Base-by-base conservation (phyloP, 768 basidiomycete species). In the Leccinellum albellum region DNA sequence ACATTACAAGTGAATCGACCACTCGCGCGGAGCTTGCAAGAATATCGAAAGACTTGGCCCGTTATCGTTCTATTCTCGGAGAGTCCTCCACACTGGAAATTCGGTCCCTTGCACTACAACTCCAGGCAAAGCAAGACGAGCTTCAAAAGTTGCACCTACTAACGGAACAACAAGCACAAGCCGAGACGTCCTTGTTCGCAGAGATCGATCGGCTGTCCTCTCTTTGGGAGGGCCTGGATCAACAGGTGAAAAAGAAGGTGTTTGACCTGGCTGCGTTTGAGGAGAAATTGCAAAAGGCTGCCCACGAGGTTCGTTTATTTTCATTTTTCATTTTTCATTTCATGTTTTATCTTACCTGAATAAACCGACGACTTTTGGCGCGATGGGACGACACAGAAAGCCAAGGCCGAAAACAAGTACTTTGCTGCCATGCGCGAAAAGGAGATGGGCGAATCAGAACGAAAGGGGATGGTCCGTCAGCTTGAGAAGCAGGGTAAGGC, bases 381-480 rank as follows among this genome's bases (percentile, higher is more conserved):
- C 2, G 44, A 57, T 44, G 52, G 14, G 17, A 33, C 52, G 40
- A 23, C 15, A 33, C 73, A 98, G 93, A 92, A 91, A 87, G 91
- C 93, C 9, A 98, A 96, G 74, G 86, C 90, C 15, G 95, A 98
- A 58, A 96, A 94, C 76, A 98, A 95, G 71, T 98, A 85, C 68
- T 98, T 86, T 67, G 82, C 90, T 17, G 87, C 87, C 3, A 91
- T 96, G 87, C 86, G 94, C 29, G 86, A 88, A 56, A 94, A 89
- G 73, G 94, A 97, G 57, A 86, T 90, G 17, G 73, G 87, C 3
- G 91, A 94, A 31, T 76, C 76, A 2, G 91, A 94, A 68, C 80
- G 86, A 47, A 91, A 91, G 71, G 82, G 76, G 31, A 72, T 86
- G 32, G 66, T 75, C 17, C 79, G 86, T 50, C 78, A 75, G 29